These are phyloP conservation scores for Russula emetica DNA, from an alignment of 768 basidiomycete genomes.

Conservation along the genomic window DNA sequence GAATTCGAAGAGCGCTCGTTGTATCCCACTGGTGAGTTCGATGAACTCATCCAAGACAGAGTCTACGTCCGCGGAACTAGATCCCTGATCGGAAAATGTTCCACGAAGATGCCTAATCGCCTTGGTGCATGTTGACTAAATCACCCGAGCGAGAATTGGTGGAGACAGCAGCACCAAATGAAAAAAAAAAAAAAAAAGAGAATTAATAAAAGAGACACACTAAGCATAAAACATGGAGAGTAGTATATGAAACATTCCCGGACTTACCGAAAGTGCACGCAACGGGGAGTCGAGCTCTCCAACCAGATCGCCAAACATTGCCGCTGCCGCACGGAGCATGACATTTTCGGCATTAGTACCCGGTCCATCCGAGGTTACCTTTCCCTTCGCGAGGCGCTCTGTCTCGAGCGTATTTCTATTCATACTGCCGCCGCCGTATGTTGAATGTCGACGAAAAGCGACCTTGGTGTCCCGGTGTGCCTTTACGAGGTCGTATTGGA, in stretches of 20 bases:
- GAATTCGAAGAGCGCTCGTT: constrained; percentile 65
- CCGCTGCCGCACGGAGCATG: constrained; percentile 59
- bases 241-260: background rate
- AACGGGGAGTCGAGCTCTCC: constrained; percentile 78
- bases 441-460: constrained; percentile 31
- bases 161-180: background rate
- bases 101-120: constrained; percentile 62
- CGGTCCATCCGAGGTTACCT: constrained; percentile 12
- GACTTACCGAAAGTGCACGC: constrained; percentile 63
- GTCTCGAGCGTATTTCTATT: constrained; percentile 2
- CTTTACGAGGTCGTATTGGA: constrained; percentile 79
- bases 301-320: constrained; percentile 72
- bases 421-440: background rate
- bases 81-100: constrained; percentile 52
- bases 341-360: constrained; percentile 33
- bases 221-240: background rate
- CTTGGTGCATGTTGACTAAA: constrained; percentile 54
- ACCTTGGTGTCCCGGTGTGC: constrained; percentile 49
- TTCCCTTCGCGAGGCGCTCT: constrained; percentile 28
- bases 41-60: constrained; percentile 58
- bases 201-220: too few species aligned
- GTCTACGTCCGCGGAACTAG: constrained; percentile 32
- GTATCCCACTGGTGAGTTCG: constrained; percentile 59
- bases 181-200: background rate
- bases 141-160: background rate